Evolutionary conservation across 2,329 filamentous ascomycete species (phyloP).

Genomic region (Penicillium olsonii): DNA sequence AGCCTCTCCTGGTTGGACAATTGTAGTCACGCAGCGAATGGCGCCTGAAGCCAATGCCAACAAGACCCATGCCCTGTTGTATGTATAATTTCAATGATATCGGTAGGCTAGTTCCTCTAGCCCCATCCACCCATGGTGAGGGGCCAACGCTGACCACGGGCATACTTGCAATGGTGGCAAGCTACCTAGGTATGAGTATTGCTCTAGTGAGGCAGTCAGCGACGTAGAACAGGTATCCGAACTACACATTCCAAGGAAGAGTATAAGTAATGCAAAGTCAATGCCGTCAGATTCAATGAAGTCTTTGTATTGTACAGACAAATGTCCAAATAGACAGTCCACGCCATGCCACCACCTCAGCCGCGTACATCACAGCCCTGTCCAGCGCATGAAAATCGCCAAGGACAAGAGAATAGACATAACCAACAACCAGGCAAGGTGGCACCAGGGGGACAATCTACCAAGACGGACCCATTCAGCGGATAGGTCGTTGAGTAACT

Average conservation of each 20-base stretch:
- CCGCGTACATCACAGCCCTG: neutral
- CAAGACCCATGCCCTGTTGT: too few relatives aligned
- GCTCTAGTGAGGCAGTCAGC: neutral
- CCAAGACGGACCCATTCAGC: constrained; percentile 30
- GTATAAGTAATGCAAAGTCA: neutral
- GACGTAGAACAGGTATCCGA: too few relatives aligned
- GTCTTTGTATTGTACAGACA: constrained; percentile 11
- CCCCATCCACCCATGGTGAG: too few relatives aligned
- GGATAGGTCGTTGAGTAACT: constrained; percentile 32
- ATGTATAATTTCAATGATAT: too few relatives aligned
- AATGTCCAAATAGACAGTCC: constrained; percentile 1
- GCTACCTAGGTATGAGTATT: too few relatives aligned
- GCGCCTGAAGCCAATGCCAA: too few relatives aligned
- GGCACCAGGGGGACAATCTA: constrained; percentile 1
- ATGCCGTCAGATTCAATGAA: constrained; percentile 6
- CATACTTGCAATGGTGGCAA: too few relatives aligned
- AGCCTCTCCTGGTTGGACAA: too few relatives aligned
- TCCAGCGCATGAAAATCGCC: constrained; percentile 15
- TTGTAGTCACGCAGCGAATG: too few relatives aligned
- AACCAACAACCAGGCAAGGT: neutral
- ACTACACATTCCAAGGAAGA: neutral
- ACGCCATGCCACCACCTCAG: neutral
- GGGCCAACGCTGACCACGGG: too few relatives aligned
- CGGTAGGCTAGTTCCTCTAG: too few relatives aligned
- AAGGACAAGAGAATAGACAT: neutral